Evolutionary conservation across 148 eudicot genomes (phyloP), one percentile per base, ranked within the genome.

Genomic region (Chenopodium berlandieri): DNA sequence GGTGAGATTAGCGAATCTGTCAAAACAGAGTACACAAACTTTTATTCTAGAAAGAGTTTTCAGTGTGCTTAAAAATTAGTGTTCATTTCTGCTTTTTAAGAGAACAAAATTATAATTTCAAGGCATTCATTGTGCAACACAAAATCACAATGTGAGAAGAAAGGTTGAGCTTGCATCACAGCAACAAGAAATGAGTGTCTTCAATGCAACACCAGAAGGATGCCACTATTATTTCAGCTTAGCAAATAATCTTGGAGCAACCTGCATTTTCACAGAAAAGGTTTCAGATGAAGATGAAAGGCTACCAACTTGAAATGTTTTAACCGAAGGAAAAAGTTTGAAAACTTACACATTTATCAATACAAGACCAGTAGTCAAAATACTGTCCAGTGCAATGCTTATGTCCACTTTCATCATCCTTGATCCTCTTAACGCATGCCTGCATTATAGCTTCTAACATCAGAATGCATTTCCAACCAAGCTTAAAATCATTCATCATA

Each of bases 331-430:
- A 1, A 14, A 48, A 40, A 22, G 25, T 7, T 22, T 8, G 82
- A 78, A 62, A 56, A 23, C 88, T 81, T 83, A 86, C 88, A 75
- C 86, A 84, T 75, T 81, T 75, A 74, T 86, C 88, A 47, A 86
- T 48, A 56, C 88, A 86, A 30, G 84, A 78, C 73, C 78, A 86
- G 48, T 86, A 84, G 34, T 86, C 88, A 16, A 86, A 86, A 78
- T 86, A 86, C 80, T 86, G 88, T 37, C 88, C 88, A 16, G 88
- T 86, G 86, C 88, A 86, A 76, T 86, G 88, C 78, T 86, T 86
- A 34, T 67, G 63, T 27, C 88, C 88, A 70, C 69, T 74, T 34
- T 86, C 86, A 40, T 86, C 88, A 71, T 76, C 86, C 78, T 81
- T 52, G 71, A 86, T 75, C 80, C 88, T 86, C 82, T 84, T 75